Evolutionary conservation across 129 eudicot species (phyloP).

Genomic region (Glebionis coronaria): DNA sequence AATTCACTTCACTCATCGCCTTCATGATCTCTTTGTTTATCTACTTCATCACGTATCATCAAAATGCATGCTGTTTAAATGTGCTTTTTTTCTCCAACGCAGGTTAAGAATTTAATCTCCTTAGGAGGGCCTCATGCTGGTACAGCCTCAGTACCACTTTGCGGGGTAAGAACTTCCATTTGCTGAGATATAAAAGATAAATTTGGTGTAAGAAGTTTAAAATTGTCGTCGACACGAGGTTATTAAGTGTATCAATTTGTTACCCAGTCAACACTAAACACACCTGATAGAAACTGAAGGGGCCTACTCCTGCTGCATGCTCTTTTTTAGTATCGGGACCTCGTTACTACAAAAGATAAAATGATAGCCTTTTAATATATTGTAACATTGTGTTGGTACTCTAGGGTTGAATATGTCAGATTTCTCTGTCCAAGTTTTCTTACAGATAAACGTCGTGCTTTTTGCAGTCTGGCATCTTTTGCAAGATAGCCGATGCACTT

Average conservation of each 20-base stretch:
- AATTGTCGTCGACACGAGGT: background rate
- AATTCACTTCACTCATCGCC: no score
- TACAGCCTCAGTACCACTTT: constrained; percentile 94
- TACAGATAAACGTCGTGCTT: background rate
- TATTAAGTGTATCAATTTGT: constrained; percentile 2
- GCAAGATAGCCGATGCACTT: constrained; percentile 60
- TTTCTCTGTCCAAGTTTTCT: no score
- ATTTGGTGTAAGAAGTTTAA: background rate
- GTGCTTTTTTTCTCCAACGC: constrained; percentile 3
- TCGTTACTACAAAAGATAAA: no score
- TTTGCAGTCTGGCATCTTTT: constrained; percentile 76
- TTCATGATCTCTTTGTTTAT: background rate
- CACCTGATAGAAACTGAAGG: constrained; percentile 6
- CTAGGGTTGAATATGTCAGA: no score
- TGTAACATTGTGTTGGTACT: no score
- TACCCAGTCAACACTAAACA: constrained; percentile 12
- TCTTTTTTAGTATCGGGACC: background rate
- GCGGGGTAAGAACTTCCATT: constrained; percentile 69
- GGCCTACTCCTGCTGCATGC: background rate
- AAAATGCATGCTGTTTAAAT: background rate
- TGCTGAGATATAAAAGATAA: constrained; percentile 8
- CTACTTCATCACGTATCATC: constrained; percentile 7
- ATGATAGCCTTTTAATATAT: no score
- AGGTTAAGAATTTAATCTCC: constrained; percentile 84
- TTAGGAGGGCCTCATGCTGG: constrained; percentile 99